phyloP scores from a whole-genome alignment of 805 yeast species.

The Schwanniomyces occidentalis region DNA sequence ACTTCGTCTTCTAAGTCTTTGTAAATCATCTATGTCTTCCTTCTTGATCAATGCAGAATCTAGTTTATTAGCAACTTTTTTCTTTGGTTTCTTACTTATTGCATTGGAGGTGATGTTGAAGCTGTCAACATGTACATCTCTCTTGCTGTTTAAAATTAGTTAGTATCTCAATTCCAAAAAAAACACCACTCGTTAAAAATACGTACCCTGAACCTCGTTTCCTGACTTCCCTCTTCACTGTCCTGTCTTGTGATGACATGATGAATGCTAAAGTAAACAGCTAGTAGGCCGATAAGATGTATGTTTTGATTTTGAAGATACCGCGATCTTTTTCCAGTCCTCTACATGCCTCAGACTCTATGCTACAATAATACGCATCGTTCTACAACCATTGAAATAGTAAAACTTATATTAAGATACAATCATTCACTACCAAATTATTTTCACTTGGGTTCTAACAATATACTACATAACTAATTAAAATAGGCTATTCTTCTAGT shows the following conservation, averaged over 20 bases:
- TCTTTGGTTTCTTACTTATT: conserved; percentile 2
- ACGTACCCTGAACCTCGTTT: conserved; percentile 47
- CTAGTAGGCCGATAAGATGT: too few species aligned
- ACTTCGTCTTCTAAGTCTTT: conserved; percentile 4
- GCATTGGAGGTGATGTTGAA: conserved; percentile 6
- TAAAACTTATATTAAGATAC: conserved; percentile 15
- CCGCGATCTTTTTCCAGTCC: too few species aligned
- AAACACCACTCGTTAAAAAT: not conserved
- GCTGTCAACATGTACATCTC: conserved; percentile 8
- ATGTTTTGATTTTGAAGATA: too few species aligned
- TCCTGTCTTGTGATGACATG: conserved; percentile 9
- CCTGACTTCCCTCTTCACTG: conserved; percentile 29
- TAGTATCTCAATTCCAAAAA: not conserved
- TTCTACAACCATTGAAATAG: conserved; percentile 6
- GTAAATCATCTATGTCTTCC: conserved; percentile 16
- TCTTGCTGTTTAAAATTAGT: conserved; percentile 8
- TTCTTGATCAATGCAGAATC: conserved; percentile 26
- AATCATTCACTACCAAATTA: conserved; percentile 10
- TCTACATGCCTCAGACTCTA: too few species aligned
- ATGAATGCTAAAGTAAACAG: too few species aligned
- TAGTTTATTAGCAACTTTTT: conserved; percentile 11
- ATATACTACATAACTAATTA: conserved; percentile 6
- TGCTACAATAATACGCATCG: not conserved
- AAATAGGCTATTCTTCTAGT: too few species aligned
- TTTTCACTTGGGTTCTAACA: conserved; percentile 1